Evolutionary conservation across 805 yeast species (phyloP).

Genomic region (Kazachstania martiniae): DNA sequence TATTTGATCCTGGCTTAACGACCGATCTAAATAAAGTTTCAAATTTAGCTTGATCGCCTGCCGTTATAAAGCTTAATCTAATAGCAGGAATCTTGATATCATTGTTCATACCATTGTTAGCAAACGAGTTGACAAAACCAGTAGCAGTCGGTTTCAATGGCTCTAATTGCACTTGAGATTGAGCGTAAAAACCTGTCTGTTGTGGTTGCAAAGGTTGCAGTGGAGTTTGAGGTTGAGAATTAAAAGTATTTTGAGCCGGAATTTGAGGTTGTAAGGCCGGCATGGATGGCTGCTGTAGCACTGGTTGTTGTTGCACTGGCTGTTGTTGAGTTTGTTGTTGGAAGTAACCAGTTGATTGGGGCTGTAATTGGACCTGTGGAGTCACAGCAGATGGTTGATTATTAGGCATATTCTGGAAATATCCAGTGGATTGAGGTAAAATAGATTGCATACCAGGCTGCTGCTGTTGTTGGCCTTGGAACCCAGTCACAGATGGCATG

Average conservation of each 20-base stretch:
- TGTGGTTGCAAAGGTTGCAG: constrained; percentile 23
- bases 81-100: constrained; percentile 61
- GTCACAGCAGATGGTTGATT: too few relatives aligned
- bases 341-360: too few relatives aligned
- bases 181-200: constrained; percentile 38
- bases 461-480: too few relatives aligned
- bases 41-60: constrained; percentile 76
- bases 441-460: too few relatives aligned
- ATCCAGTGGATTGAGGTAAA: too few relatives aligned
- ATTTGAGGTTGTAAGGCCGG: constrained; percentile 4
- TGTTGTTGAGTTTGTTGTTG: constrained; percentile 8
- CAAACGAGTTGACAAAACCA: constrained; percentile 35
- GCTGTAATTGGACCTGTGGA: too few relatives aligned
- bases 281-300: neutral
- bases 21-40: constrained; percentile 76
- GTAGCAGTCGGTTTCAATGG: constrained; percentile 35
- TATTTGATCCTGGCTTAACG: constrained; percentile 42
- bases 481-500: too few relatives aligned
- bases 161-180: constrained; percentile 23
- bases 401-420: too few relatives aligned
- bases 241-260: too few relatives aligned
- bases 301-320: constrained; percentile 5
- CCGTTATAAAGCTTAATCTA: constrained; percentile 74
- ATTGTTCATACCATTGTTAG: constrained; percentile 39
- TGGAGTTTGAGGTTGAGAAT: neutral